Conservation (phyloP, 1,284 basidiomycete species). For the Ganoderma lingzhi region DNA sequence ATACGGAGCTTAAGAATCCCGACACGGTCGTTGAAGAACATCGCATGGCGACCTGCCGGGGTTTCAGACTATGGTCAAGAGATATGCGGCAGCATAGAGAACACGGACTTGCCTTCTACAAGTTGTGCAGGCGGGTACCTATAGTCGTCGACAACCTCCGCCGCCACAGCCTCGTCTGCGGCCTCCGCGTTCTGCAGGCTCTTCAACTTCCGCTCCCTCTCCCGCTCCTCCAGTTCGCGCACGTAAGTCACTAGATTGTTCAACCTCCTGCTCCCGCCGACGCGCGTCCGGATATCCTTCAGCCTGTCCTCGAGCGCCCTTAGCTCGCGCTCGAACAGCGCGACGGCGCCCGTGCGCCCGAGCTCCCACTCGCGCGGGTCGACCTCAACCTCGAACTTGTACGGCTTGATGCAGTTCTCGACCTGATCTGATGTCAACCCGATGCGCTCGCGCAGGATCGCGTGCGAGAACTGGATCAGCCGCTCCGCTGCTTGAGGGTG, state of each 20-base stretch:
- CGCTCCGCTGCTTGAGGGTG: constrained; percentile 91
- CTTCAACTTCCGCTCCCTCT: constrained; percentile 71
- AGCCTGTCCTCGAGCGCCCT: constrained; percentile 87
- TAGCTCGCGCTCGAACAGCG: constrained; percentile 87
- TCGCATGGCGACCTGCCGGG: constrained; percentile 85
- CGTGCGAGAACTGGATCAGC: constrained; percentile 91
- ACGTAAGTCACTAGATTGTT: constrained; percentile 86
- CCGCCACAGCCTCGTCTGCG: constrained; percentile 36
- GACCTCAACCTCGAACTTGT: constrained; percentile 96
- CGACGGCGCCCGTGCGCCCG: constrained; percentile 80
- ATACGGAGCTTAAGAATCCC: constrained; percentile 87
- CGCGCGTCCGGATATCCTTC: constrained; percentile 84
- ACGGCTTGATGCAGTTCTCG: constrained; percentile 99
- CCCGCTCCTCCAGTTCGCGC: constrained; percentile 82
- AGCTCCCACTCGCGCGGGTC: constrained; percentile 92
- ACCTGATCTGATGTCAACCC: constrained; percentile 97
- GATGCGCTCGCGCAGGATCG: constrained; percentile 91
- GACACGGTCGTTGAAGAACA: constrained; percentile 86
- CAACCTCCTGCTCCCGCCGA: constrained; percentile 87
- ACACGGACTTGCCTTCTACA: constrained; percentile 75
- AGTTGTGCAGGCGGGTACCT: constrained; percentile 92
- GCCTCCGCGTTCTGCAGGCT: constrained; percentile 50
- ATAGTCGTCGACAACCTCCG: constrained; percentile 53
- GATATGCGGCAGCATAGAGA: neutral
- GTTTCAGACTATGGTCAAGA: constrained; percentile 7